Evolutionary conservation across 192 early-diverging fungal species (phyloP).

Genomic region (Entomortierella chlamydospora): DNA sequence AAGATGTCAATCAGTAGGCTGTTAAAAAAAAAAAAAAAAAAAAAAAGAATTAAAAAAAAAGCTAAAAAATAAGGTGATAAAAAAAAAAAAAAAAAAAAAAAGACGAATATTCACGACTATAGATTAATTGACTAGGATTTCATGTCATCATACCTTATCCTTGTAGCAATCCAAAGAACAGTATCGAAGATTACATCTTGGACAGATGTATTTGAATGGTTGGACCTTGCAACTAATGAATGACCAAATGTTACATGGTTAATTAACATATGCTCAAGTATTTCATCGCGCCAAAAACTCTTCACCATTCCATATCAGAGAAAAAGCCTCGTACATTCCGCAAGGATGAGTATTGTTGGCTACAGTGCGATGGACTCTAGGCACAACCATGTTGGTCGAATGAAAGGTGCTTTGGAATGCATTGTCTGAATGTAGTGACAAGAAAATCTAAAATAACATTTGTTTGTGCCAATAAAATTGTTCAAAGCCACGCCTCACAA

Average conservation of each 20-base stretch:
- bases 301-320: background rate
- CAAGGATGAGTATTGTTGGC: constrained; percentile 30
- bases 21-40: background rate
- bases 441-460: no score
- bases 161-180: constrained; percentile 75
- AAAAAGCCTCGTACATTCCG: constrained; percentile 45
- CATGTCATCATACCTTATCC: constrained; percentile 54
- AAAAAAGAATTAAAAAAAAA: constrained; percentile 1
- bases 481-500: no score
- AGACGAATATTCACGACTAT: no score
- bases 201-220: constrained; percentile 72
- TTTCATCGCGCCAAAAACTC: no score
- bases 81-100: no score
- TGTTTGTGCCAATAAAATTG: no score
- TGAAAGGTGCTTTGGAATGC: background rate
- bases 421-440: no score
- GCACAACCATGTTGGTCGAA: constrained; percentile 28
- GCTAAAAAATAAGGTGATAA: no score
- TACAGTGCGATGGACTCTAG: constrained; percentile 26
- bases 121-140: no score
- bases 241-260: no score
- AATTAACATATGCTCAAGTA: no score
- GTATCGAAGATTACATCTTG: constrained; percentile 74
- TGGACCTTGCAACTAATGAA: constrained; percentile 68
- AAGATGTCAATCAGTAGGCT: background rate